Evolutionary conservation across 78 protist genomes (phyloP).

Genomic region (Pigoraptor vietnamica): DNA sequence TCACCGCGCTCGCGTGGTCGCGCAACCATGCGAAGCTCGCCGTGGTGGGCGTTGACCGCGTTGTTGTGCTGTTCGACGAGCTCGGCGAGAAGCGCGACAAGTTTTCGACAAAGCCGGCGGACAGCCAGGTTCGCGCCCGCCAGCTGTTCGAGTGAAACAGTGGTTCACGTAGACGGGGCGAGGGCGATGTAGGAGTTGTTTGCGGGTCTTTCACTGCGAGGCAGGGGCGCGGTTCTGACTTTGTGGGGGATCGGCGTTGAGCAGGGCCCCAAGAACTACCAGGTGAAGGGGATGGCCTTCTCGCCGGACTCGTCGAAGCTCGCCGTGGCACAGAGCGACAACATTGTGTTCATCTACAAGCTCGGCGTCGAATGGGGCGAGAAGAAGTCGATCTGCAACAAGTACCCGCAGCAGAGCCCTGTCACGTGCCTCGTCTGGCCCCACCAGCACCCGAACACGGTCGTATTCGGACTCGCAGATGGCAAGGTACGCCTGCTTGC

Average conservation of each 20-base stretch:
- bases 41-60: conserved; percentile 37
- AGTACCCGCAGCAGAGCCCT: conserved; percentile 43
- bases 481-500: conserved; percentile 35
- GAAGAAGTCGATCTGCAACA: conserved; percentile 79
- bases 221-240: background rate
- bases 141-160: background rate
- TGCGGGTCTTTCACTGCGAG: too few species aligned
- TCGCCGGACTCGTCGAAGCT: conserved; percentile 77
- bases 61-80: conserved; percentile 72
- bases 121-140: background rate
- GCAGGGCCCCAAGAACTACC: conserved; percentile 36
- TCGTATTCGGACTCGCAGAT: conserved; percentile 35
- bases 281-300: conserved; percentile 64
- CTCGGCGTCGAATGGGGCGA: conserved; percentile 83
- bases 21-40: conserved; percentile 67
- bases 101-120: conserved; percentile 65
- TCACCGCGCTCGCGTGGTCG: conserved; percentile 63
- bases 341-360: conserved; percentile 77
- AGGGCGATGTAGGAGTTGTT: too few species aligned
- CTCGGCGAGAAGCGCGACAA: conserved; percentile 58
- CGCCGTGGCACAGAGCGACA: conserved; percentile 84
- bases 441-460: conserved; percentile 26
- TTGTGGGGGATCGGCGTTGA: background rate
- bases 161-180: background rate
- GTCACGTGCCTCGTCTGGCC: conserved; percentile 81